phyloP scores from a whole-genome alignment of 192 early-diverging fungal species.

The Irineochytrium annulatum region DNA sequence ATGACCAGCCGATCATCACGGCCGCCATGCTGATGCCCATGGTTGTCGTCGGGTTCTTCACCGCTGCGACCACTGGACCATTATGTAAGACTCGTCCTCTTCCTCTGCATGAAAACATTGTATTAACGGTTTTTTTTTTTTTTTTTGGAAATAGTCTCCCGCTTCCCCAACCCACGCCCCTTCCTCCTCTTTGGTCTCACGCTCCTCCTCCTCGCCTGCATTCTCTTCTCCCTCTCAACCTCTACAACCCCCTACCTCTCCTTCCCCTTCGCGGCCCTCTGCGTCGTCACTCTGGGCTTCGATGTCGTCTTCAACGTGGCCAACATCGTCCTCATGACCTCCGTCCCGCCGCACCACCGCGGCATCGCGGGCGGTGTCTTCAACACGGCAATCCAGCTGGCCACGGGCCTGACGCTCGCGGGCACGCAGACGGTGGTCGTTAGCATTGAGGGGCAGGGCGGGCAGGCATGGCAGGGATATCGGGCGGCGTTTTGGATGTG shows the following conservation, averaged over 20 bases:
- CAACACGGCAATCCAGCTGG: slow-evolving; percentile 33
- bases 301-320: slow-evolving; percentile 14
- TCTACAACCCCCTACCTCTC: background rate
- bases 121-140: too few species aligned
- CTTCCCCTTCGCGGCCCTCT: slow-evolving; percentile 10
- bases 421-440: slow-evolving; percentile 22
- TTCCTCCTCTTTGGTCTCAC: slow-evolving; percentile 8
- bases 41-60: slow-evolving; percentile 12
- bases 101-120: too few species aligned
- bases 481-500: slow-evolving; percentile 26
- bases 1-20: slow-evolving; percentile 1
- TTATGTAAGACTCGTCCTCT: too few species aligned
- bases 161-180: slow-evolving; percentile 1
- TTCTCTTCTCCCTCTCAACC: background rate
- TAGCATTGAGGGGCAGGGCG: slow-evolving; percentile 10
- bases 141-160: slow-evolving; percentile 1
- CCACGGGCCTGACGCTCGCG: slow-evolving; percentile 23
- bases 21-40: slow-evolving; percentile 11
- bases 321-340: slow-evolving; percentile 7
- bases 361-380: slow-evolving; percentile 30
- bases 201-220: background rate
- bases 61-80: slow-evolving; percentile 4
- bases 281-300: slow-evolving; percentile 2
- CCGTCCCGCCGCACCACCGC: slow-evolving; percentile 3
- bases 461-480: slow-evolving; percentile 19